Conservation (phyloP, 257 asterid species). For the Solanum ahanhuiri region DNA sequence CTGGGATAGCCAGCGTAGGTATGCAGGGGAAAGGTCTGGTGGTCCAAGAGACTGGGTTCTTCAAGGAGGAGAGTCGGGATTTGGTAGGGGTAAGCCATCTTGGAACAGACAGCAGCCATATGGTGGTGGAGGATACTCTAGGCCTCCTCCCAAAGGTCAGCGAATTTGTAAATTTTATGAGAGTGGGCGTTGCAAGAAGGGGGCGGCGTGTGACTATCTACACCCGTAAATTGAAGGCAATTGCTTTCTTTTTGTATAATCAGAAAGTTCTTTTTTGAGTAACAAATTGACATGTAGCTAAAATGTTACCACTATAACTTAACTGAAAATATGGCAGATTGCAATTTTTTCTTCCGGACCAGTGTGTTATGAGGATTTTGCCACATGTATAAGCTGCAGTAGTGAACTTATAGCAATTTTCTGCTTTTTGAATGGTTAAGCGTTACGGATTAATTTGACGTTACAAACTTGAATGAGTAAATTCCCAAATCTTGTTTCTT, state of each 20-base stretch:
- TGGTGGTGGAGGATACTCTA: slow-evolving; percentile 50
- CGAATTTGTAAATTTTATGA: slow-evolving; percentile 84
- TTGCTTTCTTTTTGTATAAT: slow-evolving; percentile 6
- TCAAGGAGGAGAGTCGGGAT: slow-evolving; percentile 51
- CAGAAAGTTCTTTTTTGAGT: slow-evolving; percentile 9
- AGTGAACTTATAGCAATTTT: neutral
- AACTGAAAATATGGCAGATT: neutral
- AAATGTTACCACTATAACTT: neutral
- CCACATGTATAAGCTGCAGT: neutral
- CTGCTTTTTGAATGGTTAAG: neutral
- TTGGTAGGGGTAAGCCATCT: slow-evolving; percentile 46
- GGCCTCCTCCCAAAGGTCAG: slow-evolving; percentile 62
- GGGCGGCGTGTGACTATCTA: slow-evolving; percentile 77
- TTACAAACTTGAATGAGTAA: neutral
- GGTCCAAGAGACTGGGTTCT: slow-evolving; percentile 62
- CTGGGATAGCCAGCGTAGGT: slow-evolving; percentile 71
- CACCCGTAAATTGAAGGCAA: slow-evolving; percentile 36
- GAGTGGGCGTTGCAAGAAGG: slow-evolving; percentile 87
- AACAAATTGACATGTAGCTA: slow-evolving; percentile 1
- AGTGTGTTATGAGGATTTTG: neutral
- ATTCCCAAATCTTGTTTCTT: neutral
- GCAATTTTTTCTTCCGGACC: neutral
- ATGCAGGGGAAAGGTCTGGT: slow-evolving; percentile 48
- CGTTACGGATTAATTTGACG: neutral
- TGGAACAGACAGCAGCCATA: slow-evolving; percentile 57